Percentiles rank a stretch among this genome's conserved stretches.
Evolutionary conservation across 257 asterid genomes (phyloP).

Genomic region (Euphrasia confusa): DNA sequence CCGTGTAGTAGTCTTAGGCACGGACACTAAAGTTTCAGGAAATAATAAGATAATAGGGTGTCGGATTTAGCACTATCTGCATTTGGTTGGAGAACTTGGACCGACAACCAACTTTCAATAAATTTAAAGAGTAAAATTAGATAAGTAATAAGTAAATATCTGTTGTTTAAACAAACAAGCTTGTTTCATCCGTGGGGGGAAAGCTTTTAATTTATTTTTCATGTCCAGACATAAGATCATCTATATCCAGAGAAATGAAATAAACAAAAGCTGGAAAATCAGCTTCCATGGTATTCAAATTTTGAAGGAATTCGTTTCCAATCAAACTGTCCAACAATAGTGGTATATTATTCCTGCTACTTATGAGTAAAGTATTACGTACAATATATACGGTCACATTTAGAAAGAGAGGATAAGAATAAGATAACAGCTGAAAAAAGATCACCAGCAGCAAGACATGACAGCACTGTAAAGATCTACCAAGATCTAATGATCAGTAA

Average conservation of each 20-base stretch:
- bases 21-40: conserved; percentile 22
- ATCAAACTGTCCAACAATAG: conserved; percentile 5
- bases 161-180: no score
- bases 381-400: conserved; percentile 3
- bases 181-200: conserved; percentile 1
- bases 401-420: conserved; percentile 5
- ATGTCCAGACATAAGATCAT: conserved; percentile 11
- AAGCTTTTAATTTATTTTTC: background rate
- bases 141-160: no score
- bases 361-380: conserved; percentile 4
- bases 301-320: background rate
- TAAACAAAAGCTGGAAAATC: conserved; percentile 5
- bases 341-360: conserved; percentile 2
- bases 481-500: conserved; percentile 12
- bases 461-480: background rate
- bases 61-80: conserved; percentile 19
- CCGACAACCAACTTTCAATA: conserved; percentile 1
- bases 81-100: conserved; percentile 13
- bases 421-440: background rate
- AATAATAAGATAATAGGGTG: conserved; percentile 28
- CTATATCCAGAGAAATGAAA: conserved; percentile 14
- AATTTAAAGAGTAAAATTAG: no score
- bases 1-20: conserved; percentile 40
- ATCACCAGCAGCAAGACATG: conserved; percentile 9
- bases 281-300: conserved; percentile 15